These are phyloP conservation scores for Cryphonectria parasitica DNA, from an alignment of 2,329 filamentous ascomycete species.

Conservation along the genomic window DNA sequence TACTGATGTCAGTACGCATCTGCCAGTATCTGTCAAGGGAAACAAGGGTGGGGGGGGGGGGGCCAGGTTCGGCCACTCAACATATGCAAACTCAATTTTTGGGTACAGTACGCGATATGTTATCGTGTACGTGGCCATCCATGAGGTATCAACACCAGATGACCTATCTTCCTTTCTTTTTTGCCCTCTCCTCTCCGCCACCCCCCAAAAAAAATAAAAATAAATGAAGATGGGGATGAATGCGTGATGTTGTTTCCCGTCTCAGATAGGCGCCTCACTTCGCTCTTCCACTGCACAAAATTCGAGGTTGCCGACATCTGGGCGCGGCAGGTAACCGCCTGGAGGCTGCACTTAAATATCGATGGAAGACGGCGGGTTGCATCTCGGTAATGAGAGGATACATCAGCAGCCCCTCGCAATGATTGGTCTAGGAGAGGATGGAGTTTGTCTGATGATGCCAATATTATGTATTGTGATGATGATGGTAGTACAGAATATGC, in stretches of 20 bases:
- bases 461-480: slow-evolving; percentile 11
- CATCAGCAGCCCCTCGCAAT: slow-evolving; percentile 19
- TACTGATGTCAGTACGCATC: not conserved
- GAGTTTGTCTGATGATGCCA: slow-evolving; percentile 1
- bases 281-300: slow-evolving; percentile 9
- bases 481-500: slow-evolving; percentile 21
- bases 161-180: no score
- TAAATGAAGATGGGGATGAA: not conserved
- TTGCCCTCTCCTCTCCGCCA: no score
- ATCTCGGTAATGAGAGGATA: slow-evolving; percentile 12
- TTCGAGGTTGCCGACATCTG: not conserved
- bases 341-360: slow-evolving; percentile 14
- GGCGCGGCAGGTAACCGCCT: slow-evolving; percentile 13
- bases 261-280: slow-evolving; percentile 20
- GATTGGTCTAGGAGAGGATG: not conserved
- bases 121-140: not conserved
- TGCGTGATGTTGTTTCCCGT: slow-evolving; percentile 24
- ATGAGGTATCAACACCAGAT: no score
- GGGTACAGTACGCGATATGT: not conserved
- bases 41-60: not conserved
- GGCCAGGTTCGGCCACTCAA: not conserved
- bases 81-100: not conserved
- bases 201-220: no score
- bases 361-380: slow-evolving; percentile 12
- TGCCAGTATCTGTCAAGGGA: not conserved